These are phyloP conservation scores for Aspergillus sp. DNA, from an alignment of 2,329 filamentous ascomycete genomes.

Conservation along the genomic window DNA sequence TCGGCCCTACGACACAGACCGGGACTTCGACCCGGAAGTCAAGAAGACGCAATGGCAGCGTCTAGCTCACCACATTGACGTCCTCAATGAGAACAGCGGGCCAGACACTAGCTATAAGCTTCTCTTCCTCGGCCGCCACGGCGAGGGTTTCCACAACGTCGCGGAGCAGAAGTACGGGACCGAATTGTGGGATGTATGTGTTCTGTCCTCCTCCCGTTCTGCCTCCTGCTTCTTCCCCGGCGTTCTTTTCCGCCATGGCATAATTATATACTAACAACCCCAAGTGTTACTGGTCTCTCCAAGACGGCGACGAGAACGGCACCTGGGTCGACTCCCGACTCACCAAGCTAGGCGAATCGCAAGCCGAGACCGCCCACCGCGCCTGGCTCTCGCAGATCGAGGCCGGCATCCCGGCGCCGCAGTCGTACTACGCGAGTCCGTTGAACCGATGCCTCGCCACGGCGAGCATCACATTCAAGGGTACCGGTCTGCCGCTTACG, in stretches of 20 bases:
- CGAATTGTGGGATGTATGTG: conserved; percentile 57
- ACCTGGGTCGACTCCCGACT: conserved; percentile 61
- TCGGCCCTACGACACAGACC: conserved; percentile 45
- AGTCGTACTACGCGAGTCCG: conserved; percentile 59
- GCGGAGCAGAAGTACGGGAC: conserved; percentile 60
- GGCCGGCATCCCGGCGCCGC: conserved; percentile 51
- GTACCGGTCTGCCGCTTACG: conserved; percentile 45
- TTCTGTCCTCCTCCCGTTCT: conserved; percentile 3
- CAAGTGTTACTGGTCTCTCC: conserved; percentile 59
- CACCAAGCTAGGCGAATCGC: conserved; percentile 51
- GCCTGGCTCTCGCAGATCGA: conserved; percentile 52
- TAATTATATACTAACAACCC: not conserved
- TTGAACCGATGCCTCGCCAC: conserved; percentile 59
- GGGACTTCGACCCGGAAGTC: conserved; percentile 25
- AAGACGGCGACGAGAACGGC: conserved; percentile 55
- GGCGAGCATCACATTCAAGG: conserved; percentile 54
- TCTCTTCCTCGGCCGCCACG: conserved; percentile 60
- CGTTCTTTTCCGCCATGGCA: not conserved
- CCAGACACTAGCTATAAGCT: conserved; percentile 52
- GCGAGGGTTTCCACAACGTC: conserved; percentile 62
- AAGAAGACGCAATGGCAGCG: conserved; percentile 56
- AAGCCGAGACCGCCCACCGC: conserved; percentile 48
- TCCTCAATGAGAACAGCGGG: conserved; percentile 43
- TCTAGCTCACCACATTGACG: conserved; percentile 48
- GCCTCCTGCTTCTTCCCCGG: not conserved